Evolutionary conservation across 2,329 filamentous ascomycete genomes (phyloP), one percentile per base, ranked within the genome.

Genomic region (Penicillium sp.): DNA sequence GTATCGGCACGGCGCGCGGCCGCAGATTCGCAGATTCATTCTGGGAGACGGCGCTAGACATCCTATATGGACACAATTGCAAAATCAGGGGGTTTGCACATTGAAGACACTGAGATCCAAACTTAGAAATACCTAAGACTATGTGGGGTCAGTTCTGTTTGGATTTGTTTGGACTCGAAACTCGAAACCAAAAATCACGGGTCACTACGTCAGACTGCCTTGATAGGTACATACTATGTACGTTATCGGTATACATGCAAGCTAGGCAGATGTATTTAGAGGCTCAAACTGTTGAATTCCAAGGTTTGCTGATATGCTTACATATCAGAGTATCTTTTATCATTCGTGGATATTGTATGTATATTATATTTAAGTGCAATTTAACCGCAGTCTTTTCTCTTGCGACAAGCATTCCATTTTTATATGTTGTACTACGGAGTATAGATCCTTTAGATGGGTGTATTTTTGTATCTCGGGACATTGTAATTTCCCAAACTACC

Each of bases 1-100:
- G 57, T 21, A 66, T 61, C 50, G 69, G 70, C 50, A 71, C 49
- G 31, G 71, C 65, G 50, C 75, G 74, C 55, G 75, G 68, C 58
- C 75, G 73, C 50, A 75, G 45, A 46, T 66, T 56, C 40, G 64
- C 58, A 23, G 67, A 63, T 48, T 64, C 68, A 63, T 70, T 61
- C 66, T 37, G 65, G 23, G 62, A 62, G 52, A 71, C 56, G 56
- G 69, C 65, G 48, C 64, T 67, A 42, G 71, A 72, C 72, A 74
- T 74, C 42, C 57, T 71, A 57, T 43, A 55, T 45, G 50, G 54
- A 54, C 53, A 38, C 40, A 59, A 56, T 59, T 57, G 52, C 50
- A 57, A 33, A 25, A 52, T 45, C 17, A 53, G 33, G 35, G 54
- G 41, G 47, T 29, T 47, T 50, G 46, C 56, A 64, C 67, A 69